Conservation (phyloP, 1,284 basidiomycete genomes). For the Cutaneotrichosporon spelunceum region DNA sequence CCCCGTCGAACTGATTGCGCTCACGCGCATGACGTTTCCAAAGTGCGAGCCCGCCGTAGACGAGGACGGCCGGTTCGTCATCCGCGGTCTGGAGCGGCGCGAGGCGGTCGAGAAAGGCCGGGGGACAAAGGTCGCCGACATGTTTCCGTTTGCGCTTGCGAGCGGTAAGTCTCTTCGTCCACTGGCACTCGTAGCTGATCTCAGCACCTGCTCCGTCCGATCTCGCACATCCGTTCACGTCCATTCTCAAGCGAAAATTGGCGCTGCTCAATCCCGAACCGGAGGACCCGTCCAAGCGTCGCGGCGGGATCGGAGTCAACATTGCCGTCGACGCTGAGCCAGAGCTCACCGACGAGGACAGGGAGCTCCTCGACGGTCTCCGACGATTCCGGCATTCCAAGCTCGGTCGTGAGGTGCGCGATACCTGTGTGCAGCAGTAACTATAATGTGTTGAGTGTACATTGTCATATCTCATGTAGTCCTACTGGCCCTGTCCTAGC, state of each 20-base stretch:
- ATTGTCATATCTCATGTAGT: not conserved
- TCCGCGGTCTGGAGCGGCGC: constrained; percentile 39
- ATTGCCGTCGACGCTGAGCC: constrained; percentile 3
- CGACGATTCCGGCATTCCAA: constrained; percentile 35
- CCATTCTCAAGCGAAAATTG: constrained; percentile 37
- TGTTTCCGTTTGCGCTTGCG: constrained; percentile 45
- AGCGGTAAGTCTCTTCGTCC: constrained; percentile 10
- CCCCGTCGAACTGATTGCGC: constrained; percentile 43
- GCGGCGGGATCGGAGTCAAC: constrained; percentile 20
- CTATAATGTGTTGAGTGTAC: not conserved
- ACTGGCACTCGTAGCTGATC: not conserved
- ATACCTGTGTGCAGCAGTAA: constrained; percentile 43
- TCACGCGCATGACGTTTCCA: constrained; percentile 46
- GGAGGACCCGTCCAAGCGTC: constrained; percentile 15
- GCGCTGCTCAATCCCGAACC: constrained; percentile 29
- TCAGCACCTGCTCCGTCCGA: constrained; percentile 27
- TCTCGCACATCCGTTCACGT: constrained; percentile 33
- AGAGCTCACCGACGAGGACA: constrained; percentile 33
- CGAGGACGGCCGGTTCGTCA: constrained; percentile 39
- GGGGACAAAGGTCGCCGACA: constrained; percentile 24
- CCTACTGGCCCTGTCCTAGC: not conserved
- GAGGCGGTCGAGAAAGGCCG: constrained; percentile 36
- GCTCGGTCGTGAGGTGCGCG: constrained; percentile 39
- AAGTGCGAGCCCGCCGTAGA: constrained; percentile 40
- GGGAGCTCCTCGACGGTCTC: constrained; percentile 41